phyloP scores from a whole-genome alignment of 257 asterid genomes.

The Solanum piurae region DNA sequence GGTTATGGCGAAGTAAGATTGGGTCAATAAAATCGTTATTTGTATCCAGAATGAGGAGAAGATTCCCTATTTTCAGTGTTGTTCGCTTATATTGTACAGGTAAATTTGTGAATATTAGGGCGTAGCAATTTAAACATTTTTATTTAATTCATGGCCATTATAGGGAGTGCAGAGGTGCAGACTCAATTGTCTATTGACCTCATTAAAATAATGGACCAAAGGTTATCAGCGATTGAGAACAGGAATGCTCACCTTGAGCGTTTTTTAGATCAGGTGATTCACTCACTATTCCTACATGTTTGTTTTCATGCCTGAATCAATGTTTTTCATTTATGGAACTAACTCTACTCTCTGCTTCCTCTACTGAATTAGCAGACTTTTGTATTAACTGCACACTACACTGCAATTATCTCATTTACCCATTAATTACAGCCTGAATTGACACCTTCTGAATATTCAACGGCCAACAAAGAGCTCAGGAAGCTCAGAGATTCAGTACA shows the following conservation, averaged over 20 bases:
- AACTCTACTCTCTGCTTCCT: neutral
- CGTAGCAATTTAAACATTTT: neutral
- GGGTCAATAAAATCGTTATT: neutral
- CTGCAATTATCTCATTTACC: neutral
- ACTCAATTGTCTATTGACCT: conserved; percentile 63
- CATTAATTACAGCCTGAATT: conserved; percentile 63
- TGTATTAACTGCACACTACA: neutral
- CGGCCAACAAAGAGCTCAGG: conserved; percentile 78
- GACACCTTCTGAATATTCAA: conserved; percentile 59
- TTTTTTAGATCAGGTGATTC: conserved; percentile 43
- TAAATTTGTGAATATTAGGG: neutral
- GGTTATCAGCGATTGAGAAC: conserved; percentile 48
- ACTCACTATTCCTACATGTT: neutral
- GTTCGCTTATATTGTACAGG: conserved; percentile 1
- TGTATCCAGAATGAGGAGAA: neutral
- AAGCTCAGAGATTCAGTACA: conserved; percentile 54
- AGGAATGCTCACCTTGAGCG: conserved; percentile 51
- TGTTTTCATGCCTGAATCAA: neutral
- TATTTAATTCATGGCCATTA: neutral
- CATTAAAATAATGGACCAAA: conserved; percentile 72
- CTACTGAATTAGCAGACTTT: neutral
- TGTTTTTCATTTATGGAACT: neutral
- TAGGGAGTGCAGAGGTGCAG: conserved; percentile 13
- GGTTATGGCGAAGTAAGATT: neutral
- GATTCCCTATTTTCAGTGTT: neutral